Conservation (phyloP, 768 basidiomycete genomes). For the Kwoniella dendrophila region DNA sequence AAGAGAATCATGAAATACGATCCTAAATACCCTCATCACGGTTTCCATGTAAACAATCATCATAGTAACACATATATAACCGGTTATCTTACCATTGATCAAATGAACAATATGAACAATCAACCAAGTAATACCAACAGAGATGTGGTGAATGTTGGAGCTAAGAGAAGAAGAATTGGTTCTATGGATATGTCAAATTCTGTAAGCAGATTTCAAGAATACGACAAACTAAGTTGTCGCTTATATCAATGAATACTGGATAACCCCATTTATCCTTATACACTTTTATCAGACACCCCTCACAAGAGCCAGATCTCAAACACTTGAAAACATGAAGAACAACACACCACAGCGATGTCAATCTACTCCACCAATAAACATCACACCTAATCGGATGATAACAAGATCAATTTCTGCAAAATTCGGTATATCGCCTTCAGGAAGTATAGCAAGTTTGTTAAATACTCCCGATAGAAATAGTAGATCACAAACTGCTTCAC, state of each 20-base stretch:
- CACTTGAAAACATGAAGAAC: not conserved
- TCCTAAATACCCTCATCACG: too few species aligned
- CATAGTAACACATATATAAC: not conserved
- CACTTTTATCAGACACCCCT: not conserved
- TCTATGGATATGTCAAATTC: not conserved
- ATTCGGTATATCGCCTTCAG: not conserved
- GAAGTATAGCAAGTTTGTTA: not conserved
- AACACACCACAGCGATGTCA: not conserved
- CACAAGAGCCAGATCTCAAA: not conserved
- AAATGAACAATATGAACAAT: not conserved
- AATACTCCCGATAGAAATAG: not conserved
- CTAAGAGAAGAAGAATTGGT: not conserved
- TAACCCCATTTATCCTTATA: not conserved
- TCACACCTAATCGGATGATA: conserved; percentile 4
- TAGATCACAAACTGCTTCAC: too few species aligned
- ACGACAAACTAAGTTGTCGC: not conserved
- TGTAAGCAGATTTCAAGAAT: not conserved
- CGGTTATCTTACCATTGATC: not conserved
- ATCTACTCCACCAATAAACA: not conserved
- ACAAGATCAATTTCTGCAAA: not conserved
- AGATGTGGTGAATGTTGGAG: not conserved
- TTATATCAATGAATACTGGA: not conserved
- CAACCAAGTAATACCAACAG: not conserved
- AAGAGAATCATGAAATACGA: too few species aligned
- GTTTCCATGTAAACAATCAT: too few species aligned